A percentile compares a stretch with the other conserved stretches of the same genome.
Evolutionary conservation across 345 rosid species (phyloP).

Genomic region (Rhizophora apiculata): DNA sequence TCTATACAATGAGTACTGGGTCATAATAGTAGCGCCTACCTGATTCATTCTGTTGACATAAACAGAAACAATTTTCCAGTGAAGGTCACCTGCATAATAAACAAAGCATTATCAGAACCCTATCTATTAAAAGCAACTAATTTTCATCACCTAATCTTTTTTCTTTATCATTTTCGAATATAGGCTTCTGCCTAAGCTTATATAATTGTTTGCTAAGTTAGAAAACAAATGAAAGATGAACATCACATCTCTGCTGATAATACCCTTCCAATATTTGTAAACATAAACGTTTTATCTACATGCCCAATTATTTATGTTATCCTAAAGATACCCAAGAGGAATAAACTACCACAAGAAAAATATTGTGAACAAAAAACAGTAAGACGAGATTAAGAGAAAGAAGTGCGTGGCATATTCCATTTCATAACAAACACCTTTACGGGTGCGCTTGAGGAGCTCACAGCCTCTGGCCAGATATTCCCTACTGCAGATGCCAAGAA

Average conservation of each 20-base stretch:
- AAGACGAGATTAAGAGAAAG: too few relatives aligned
- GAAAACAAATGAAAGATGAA: too few relatives aligned
- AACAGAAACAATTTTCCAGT: slow-evolving; percentile 91
- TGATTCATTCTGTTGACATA: slow-evolving; percentile 76
- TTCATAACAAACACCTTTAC: slow-evolving; percentile 50
- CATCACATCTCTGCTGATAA: too few relatives aligned
- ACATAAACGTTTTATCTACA: too few relatives aligned
- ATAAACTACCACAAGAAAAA: too few relatives aligned
- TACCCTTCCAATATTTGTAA: too few relatives aligned
- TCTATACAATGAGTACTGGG: not conserved
- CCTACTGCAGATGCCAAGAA: slow-evolving; percentile 75
- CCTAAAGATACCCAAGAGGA: too few relatives aligned
- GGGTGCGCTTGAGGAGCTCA: slow-evolving; percentile 91
- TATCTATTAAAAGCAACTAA: not conserved
- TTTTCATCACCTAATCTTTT: not conserved
- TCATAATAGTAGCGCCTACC: slow-evolving; percentile 33
- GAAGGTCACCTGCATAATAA: slow-evolving; percentile 79
- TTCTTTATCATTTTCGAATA: not conserved
- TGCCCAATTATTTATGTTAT: too few relatives aligned
- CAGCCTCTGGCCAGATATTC: slow-evolving; percentile 91
- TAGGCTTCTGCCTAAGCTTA: too few relatives aligned
- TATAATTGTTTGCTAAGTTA: too few relatives aligned
- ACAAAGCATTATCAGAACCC: slow-evolving; percentile 9
- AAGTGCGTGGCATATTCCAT: too few relatives aligned
- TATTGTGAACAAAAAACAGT: too few relatives aligned